Evolutionary conservation across 306 rosid genomes (phyloP), one percentile per base, ranked within the genome.

Genomic region (Corylus americana): DNA sequence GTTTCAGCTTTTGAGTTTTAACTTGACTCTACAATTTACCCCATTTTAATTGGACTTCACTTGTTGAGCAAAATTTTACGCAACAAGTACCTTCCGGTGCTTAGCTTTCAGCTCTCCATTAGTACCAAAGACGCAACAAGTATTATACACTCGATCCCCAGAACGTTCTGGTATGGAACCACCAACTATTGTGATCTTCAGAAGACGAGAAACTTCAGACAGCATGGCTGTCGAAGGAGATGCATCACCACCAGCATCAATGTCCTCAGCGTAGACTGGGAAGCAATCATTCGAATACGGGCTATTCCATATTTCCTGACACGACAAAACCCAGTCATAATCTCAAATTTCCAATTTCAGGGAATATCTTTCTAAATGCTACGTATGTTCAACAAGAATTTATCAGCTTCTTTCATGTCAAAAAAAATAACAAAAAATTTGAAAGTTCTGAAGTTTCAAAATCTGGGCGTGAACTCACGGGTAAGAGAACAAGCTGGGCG

Each of bases 221-320:
- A 95, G 90, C 99, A 95, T 95, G n/a, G 92, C 91, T 57, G 92
- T 95, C 50, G 99, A 93, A 68, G 99, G 98, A 79, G 99, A 90
- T 13, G 92, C 96, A 76, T 91, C 90, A 12, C 86, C 96, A 29
- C 96, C 98, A 0, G 92, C 93, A 39, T 90, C 98, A 73, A 95
- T 91, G 73, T 95, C 97, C 90, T 95, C 98, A 1, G 98, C 99
- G 57, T 90, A 91, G 69, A 84, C 76, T 0, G 97, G 98, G 55
- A 95, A 93, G 87, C 93, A 78, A 17, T 91, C 99, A 74, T 90
- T 93, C 4, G 97, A 90, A 86, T 93, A 95, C 4, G 97, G 98
- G 59, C 97, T 86, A 50, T 95, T 93, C 99, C 99, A 95, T 84
- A 95, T 91, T 88, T 95, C 99, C 98, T 95, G 75, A 68, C 5